These are phyloP conservation scores for Talaromyces proteolyticus DNA, from an alignment of 495 filamentous ascomycete genomes.

Conservation along the genomic window DNA sequence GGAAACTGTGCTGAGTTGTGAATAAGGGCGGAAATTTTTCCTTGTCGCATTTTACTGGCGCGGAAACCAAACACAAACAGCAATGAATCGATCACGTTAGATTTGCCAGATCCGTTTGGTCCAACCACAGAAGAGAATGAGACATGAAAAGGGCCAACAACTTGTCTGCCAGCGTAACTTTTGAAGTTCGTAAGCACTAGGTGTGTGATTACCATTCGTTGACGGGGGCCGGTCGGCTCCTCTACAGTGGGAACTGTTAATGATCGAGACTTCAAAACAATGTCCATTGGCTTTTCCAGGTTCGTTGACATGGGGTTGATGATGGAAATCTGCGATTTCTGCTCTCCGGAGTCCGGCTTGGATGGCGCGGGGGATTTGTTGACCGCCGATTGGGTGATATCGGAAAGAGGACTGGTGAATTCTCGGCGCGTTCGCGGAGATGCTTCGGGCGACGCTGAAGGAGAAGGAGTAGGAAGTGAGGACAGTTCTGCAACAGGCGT, in stretches of 20 bases:
- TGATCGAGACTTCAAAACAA: constrained; percentile 80
- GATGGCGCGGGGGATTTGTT: constrained; percentile 49
- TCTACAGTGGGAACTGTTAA: constrained; percentile 58
- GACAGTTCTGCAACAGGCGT: constrained; percentile 34
- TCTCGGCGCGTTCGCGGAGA: constrained; percentile 39
- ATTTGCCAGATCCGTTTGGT: constrained; percentile 96
- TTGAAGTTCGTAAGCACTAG: constrained; percentile 94
- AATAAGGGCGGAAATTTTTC: constrained; percentile 95
- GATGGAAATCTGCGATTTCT: constrained; percentile 49
- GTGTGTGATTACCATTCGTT: constrained; percentile 86
- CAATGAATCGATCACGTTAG: constrained; percentile 96
- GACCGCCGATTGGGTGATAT: constrained; percentile 67
- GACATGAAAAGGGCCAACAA: constrained; percentile 93
- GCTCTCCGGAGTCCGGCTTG: constrained; percentile 26
- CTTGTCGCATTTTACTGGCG: constrained; percentile 98
- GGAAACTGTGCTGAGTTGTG: constrained; percentile 89
- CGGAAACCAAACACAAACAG: constrained; percentile 98
- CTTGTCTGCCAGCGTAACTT: constrained; percentile 91
- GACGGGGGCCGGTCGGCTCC: constrained; percentile 65
- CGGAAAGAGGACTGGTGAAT: constrained; percentile 60
- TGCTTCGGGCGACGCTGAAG: constrained; percentile 46
- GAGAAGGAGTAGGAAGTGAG: constrained; percentile 51
- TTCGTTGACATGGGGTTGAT: constrained; percentile 69
- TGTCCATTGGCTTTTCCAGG: constrained; percentile 88
- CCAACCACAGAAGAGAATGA: constrained; percentile 99